Evolutionary conservation across 306 rosid species (phyloP), one percentile per base, ranked within the genome.

Genomic region (Acmispon strigosus): DNA sequence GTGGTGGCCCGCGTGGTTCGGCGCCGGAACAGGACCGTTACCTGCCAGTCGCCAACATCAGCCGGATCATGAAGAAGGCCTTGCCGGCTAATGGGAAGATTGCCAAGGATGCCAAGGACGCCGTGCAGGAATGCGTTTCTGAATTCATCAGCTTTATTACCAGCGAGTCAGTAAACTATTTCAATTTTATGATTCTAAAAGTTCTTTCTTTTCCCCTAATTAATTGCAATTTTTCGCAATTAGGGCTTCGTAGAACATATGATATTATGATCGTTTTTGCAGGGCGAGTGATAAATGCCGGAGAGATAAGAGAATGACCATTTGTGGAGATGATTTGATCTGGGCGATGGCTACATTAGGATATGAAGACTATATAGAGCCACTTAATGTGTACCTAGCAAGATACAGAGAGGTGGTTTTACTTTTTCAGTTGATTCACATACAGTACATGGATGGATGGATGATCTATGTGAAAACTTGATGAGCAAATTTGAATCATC

Each of bases 251-350:
- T 65, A 18, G 7, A 47, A 44, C 49, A 18, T n/a, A 24, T 15
- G 45, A 53, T 14, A 24, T 66, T 50, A 66, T 59, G 60, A 60
- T 20, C 24, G 32, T 50, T 77, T 67, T 51, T 75, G 61, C 51
- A 92, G 98, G 86, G 98, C 98, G 0, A 89, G 98, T 69, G 98
- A 92, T 37, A 92, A 92, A 84, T 92, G 98, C 68, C 98, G 86
- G 85, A 89, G 80, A 73, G 96, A 92, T 86, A 92, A 92, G 87
- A 86, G 98, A 68, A 92, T 89, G 90, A 92, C 98, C 14, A 92
- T 92, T 42, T 89, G 87, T 52, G 98, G 98, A 17, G 98, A 92
- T 50, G 98, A 92, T 83, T 86, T 92, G 84, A 59, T 92, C 58
- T 92, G 96, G 96, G 94, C 98, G 1, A 92, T 87, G 98, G 90